Evolutionary conservation across 2,329 filamentous ascomycete species (phyloP), one percentile per base, ranked within the genome.

Genomic region (Monascus ruber): DNA sequence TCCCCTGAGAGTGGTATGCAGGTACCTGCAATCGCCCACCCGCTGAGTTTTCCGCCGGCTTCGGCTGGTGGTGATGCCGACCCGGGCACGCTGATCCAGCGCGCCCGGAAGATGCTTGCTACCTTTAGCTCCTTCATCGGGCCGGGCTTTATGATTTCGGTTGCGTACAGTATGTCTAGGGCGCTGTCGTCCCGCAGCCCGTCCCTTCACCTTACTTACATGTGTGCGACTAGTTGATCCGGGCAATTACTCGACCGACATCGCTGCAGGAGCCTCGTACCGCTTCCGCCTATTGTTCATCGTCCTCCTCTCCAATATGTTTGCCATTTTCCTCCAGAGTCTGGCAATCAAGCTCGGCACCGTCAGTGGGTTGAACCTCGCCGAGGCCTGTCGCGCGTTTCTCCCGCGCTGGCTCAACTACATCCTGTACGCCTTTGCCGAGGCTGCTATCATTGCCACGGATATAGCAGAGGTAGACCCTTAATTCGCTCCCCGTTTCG

Each of bases 371-470:
- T 10, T 31, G 6, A 31, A 31, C 28, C 28, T 31, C 28, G 28
- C 28, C 10, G 28, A 31, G 10, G 10, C 6, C 10, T 6, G 6
- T 10, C 6, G 10, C 6, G 28, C 6, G 10, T 6, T 6, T 50
- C 62, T 79, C 25, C 76, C 77, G 2, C 59, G 62, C 43, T 80
- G 76, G 76, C 54, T 79, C 35, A 79, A 77, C 48, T 67, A 69
- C 29, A 47, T 64, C 10, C 58, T 80, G 5, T 81, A 79, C 48
- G 54, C 63, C n/a, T 59, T 80, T 45, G 74, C 75, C 8, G 76
- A 81, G 53, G 58, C 67, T 2, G 74, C 76, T 44, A 80, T 81
- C 35, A 76, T 80, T 38, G 76, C 76, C 0, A 80, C 76, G 0
- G 76, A 81, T 47, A 72, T 81, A 36, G 76, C 76, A 37, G 76